These are phyloP conservation scores for Yamadazyma triangularis DNA, from an alignment of 1,139 yeast genomes.

Conservation along the genomic window DNA sequence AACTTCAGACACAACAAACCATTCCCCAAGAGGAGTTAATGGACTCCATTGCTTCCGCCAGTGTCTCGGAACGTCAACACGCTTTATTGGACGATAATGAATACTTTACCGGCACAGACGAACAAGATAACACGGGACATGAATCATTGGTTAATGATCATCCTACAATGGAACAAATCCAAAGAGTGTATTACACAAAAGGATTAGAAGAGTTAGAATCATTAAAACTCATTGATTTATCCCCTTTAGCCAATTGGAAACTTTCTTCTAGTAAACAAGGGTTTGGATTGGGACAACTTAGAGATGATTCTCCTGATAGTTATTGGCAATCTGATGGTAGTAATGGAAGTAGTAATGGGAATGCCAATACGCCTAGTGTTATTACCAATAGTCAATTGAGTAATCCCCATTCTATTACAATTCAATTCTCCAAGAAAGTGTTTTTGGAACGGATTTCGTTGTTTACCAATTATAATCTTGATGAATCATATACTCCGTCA, in stretches of 20 bases:
- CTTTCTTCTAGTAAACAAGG: slow-evolving; percentile 76
- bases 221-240: slow-evolving; percentile 63
- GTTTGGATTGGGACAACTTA: slow-evolving; percentile 61
- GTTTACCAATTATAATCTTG: slow-evolving; percentile 62
- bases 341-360: slow-evolving; percentile 21
- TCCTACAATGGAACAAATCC: slow-evolving; percentile 36
- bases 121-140: slow-evolving; percentile 10
- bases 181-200: slow-evolving; percentile 36
- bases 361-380: slow-evolving; percentile 20
- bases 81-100: slow-evolving; percentile 15
- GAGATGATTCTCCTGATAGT: slow-evolving; percentile 69
- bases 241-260: slow-evolving; percentile 82
- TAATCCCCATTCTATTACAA: slow-evolving; percentile 82
- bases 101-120: slow-evolving; percentile 7
- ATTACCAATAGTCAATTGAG: slow-evolving; percentile 35
- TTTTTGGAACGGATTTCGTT: slow-evolving; percentile 65
- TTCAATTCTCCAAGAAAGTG: slow-evolving; percentile 79
- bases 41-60: slow-evolving; percentile 26
- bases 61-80: slow-evolving; percentile 11
- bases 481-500: slow-evolving; percentile 92
- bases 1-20: slow-evolving; percentile 28
- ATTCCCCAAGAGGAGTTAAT: slow-evolving; percentile 33
- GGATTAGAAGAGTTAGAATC: slow-evolving; percentile 57
- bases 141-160: slow-evolving; percentile 17
- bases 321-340: slow-evolving; percentile 97